Evolutionary conservation across 2,329 filamentous ascomycete genomes (phyloP), one percentile per base, ranked within the genome.

Genomic region (Keithomyces neogunnii): DNA sequence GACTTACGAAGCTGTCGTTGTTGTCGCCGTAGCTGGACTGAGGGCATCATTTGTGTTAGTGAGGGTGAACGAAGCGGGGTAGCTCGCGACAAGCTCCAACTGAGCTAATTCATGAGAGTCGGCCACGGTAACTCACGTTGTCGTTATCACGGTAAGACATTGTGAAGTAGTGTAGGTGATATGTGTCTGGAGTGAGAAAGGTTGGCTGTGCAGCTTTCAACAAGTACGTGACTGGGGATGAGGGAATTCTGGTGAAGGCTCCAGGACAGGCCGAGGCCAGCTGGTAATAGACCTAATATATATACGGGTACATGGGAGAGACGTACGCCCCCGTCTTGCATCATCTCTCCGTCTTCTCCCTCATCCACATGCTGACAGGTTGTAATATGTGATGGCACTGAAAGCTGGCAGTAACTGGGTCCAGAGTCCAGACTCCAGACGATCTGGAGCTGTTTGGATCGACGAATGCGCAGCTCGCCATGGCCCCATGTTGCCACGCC

Each of bases 81-180:
- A 8, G 3, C 31, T 44, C 31, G 39, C 10, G 40, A 32, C 33
- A 30, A 2, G 3, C 1, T 26, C 28, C 11, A 4, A 10, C n/a
- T 7, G n/a, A 7, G 28, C n/a, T 8, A 30, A 10, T 38, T 31
- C 36, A 26, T 2, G 3, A 33, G n/a, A 48, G 31, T n/a, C n/a
- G 4, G 19, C 9, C 5, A 3, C 8, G 11, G n/a, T 28, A 30
- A 54, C 64, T 63, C 56, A 66, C 66, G 62, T 66, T 60, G 52
- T 66, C 65, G 68, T 73, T 68, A 56, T 68, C 63, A 61, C 67
- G 65, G 69, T 72, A 75, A 70, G 74, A 77, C 74, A 77, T 73
- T 50, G 35, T 69, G 32, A 59, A 56, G 46, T 42, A 26, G 35
- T 43, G 53, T 49, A 49, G 42, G 47, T 13, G 11, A 38, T 49